A percentile compares a stretch with the other conserved stretches of the same genome.
These are phyloP conservation scores for Shiraia sp. DNA, from an alignment of 2,329 filamentous ascomycete genomes.

Conservation along the genomic window DNA sequence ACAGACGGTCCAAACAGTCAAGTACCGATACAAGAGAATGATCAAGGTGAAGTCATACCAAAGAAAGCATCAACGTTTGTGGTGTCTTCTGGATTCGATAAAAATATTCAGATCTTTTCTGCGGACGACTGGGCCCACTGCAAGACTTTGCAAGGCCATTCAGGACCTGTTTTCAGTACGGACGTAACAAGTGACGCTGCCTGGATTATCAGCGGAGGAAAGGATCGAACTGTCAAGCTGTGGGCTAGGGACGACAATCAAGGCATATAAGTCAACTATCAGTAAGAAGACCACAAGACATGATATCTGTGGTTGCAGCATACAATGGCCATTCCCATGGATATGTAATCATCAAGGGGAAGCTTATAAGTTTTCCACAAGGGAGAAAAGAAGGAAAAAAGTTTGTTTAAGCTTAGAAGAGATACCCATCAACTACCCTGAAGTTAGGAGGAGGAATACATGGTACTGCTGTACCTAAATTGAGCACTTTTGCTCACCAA, in stretches of 20 bases:
- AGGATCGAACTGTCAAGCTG: slow-evolving; percentile 93
- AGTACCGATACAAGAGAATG: slow-evolving; percentile 62
- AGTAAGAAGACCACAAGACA: no score
- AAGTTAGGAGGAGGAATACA: slow-evolving; percentile 11
- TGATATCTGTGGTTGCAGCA: no score
- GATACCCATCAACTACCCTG: slow-evolving; percentile 19
- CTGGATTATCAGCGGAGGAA: slow-evolving; percentile 94
- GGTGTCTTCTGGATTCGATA: slow-evolving; percentile 88
- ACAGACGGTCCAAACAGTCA: slow-evolving; percentile 72
- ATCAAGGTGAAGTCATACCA: slow-evolving; percentile 66
- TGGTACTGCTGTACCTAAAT: slow-evolving; percentile 2
- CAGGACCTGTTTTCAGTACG: slow-evolving; percentile 86
- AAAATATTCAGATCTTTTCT: slow-evolving; percentile 92
- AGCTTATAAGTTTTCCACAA: no score
- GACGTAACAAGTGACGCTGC: slow-evolving; percentile 83
- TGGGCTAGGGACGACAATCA: slow-evolving; percentile 75
- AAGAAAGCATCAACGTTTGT: slow-evolving; percentile 92
- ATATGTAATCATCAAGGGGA: no score
- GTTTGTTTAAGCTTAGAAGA: slow-evolving; percentile 16
- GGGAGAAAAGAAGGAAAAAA: slow-evolving; percentile 16
- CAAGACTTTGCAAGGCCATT: slow-evolving; percentile 86
- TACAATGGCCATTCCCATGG: no score
- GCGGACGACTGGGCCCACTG: slow-evolving; percentile 93
- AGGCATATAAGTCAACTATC: slow-evolving; percentile 31
- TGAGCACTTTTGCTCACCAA: not conserved